Conservation (phyloP, 306 rosid genomes). For the Fagus crenata region DNA sequence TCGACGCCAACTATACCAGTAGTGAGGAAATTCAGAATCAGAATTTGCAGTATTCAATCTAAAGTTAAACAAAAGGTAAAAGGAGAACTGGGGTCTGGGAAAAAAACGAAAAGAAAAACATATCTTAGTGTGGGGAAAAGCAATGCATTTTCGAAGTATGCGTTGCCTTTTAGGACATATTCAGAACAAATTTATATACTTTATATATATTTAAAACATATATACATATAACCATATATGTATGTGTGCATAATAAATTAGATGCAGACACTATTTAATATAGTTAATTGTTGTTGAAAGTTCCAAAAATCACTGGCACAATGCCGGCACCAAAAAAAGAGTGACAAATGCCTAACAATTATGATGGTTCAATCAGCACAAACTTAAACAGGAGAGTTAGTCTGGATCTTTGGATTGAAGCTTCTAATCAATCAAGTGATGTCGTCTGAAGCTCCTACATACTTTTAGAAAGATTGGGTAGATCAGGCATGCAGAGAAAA, state of each 20-base stretch:
- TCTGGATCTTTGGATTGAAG: background rate
- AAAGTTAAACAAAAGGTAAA: background rate
- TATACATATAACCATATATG: background rate
- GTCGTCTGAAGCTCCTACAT: background rate
- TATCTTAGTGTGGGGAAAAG: background rate
- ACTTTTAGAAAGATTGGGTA: background rate
- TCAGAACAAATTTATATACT: background rate
- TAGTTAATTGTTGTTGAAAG: background rate
- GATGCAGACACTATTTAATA: background rate
- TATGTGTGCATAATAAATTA: background rate
- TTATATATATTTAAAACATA: too few species aligned
- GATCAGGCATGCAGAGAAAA: background rate
- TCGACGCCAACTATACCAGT: background rate
- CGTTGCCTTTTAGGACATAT: background rate
- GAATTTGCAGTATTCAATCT: background rate
- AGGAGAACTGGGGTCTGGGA: background rate
- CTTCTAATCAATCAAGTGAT: background rate
- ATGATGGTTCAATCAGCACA: background rate
- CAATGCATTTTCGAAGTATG: background rate
- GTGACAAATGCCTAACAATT: background rate
- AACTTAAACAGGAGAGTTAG: background rate
- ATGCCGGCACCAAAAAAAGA: background rate
- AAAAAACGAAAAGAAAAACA: background rate
- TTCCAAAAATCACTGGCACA: background rate
- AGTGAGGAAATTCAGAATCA: conserved; percentile 2